Evolutionary conservation across 148 eudicot species (phyloP).

Genomic region (Arctostaphylos glauca): DNA sequence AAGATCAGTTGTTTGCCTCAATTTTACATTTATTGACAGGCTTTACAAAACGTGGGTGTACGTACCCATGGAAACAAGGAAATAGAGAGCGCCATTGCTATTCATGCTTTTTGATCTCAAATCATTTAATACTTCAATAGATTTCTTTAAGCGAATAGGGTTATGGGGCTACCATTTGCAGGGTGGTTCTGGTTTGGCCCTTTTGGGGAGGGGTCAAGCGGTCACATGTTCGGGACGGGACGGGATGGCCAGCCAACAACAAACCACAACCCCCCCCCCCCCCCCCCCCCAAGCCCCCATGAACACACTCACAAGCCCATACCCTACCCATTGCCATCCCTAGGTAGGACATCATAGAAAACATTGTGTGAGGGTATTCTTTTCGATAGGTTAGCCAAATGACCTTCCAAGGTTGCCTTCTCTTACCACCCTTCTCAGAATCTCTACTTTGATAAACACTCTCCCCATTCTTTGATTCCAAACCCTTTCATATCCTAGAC

Average conservation of each 20-base stretch:
- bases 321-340: no score
- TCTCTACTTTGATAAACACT: not conserved
- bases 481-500: not conserved
- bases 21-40: not conserved
- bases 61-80: not conserved
- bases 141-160: not conserved
- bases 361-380: not conserved
- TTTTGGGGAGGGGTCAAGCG: no score
- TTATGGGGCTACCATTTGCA: no score
- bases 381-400: not conserved
- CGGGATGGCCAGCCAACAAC: no score
- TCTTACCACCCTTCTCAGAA: not conserved
- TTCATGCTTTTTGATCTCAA: not conserved
- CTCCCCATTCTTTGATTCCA: not conserved
- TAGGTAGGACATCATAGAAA: no score
- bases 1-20: not conserved
- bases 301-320: no score
- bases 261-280: no score
- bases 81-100: not conserved
- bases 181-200: no score
- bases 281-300: no score
- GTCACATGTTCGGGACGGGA: no score
- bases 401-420: not conserved
- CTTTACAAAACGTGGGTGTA: not conserved
- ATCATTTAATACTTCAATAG: not conserved